Base-by-base conservation (phyloP, 2,329 filamentous ascomycete genomes). In the Colletotrichum lentis region DNA sequence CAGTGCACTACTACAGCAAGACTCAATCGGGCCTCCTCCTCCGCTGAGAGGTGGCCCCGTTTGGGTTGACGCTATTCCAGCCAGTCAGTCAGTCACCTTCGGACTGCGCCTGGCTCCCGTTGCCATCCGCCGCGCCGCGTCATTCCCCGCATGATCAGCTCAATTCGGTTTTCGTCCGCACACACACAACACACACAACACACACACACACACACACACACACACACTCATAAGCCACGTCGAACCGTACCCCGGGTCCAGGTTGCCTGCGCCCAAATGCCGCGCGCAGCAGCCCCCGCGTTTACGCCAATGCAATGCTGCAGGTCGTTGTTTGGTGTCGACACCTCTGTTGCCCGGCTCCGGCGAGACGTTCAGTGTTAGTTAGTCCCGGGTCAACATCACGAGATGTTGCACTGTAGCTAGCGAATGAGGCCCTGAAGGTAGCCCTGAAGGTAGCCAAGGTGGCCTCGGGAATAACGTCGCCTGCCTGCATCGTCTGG, bases 191-290 rank as follows among this genome's bases (percentile, higher is more conserved):
- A 31, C 27, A 6, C 27, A 7, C 27, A n/a, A 31, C 18, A 31
- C 27, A 31, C 27, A 31, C 27, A 6, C 27, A 7, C 27, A n/a
- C 52, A 31, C 54, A 20, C 18, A 31, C 18, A 31, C 27, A 31
- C 27, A 31, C 27, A 6, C 27, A 7, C 27, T 31, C 27, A 31
- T 22, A 18, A 43, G 41, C 41, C 55, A 57, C 27, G 27, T 41
- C 4, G 31, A 18, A 6, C 54, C 6, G 20, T 22, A 6, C n/a
- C 54, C 24, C 22, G 24, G 41, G 22, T 57, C 41, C 39, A 64
- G 60, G 53, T 64, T 47, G 47, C 60, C 58, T 67, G 64, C 64
- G 47, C 35, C 43, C 60, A 58, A 67, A 22, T 67, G 64, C 60
- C 64, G 64, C 53, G 64, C 53, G 53, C 46, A 37, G 37, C 14